Evolutionary conservation across 2,329 filamentous ascomycete genomes (phyloP).

Genomic region (Penicillium hesseltinei): DNA sequence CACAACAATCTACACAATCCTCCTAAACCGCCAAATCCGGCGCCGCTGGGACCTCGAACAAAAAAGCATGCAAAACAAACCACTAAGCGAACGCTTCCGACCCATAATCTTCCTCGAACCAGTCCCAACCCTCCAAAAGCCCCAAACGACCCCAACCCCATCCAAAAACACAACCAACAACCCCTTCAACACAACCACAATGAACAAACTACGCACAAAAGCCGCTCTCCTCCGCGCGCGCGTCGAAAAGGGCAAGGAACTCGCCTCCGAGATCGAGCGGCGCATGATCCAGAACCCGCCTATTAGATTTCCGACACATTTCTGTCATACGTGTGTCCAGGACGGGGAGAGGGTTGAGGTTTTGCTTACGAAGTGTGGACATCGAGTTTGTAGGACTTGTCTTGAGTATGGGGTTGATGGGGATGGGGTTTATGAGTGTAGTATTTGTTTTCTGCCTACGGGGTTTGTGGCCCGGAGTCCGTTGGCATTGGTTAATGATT

Average conservation of each 20-base stretch:
- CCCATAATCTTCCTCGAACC: constrained; percentile 21
- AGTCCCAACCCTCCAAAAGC: constrained; percentile 14
- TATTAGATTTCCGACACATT: constrained; percentile 20
- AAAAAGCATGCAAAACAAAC: constrained; percentile 15
- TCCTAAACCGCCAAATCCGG: constrained; percentile 21
- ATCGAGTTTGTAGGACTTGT: constrained; percentile 24
- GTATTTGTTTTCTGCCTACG: constrained; percentile 21
- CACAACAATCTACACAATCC: constrained; percentile 18
- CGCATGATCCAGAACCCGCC: constrained; percentile 13
- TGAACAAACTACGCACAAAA: constrained; percentile 4
- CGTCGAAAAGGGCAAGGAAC: constrained; percentile 27
- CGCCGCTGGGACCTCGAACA: constrained; percentile 24
- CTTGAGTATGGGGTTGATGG: constrained; percentile 14
- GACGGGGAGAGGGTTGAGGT: constrained; percentile 16
- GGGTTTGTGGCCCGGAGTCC: constrained; percentile 15
- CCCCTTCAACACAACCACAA: not conserved
- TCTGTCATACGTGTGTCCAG: constrained; percentile 25
- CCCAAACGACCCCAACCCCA: not conserved
- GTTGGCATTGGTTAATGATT: not conserved
- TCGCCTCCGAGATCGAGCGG: constrained; percentile 22
- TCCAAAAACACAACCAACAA: not conserved
- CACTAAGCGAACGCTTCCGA: constrained; percentile 13
- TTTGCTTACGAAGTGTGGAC: constrained; percentile 22
- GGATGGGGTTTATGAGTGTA: constrained; percentile 20
- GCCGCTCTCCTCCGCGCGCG: constrained; percentile 19